These are phyloP conservation scores for Macadamia integrifolia DNA, from an alignment of 164 flowering plant species.

Conservation along the genomic window DNA sequence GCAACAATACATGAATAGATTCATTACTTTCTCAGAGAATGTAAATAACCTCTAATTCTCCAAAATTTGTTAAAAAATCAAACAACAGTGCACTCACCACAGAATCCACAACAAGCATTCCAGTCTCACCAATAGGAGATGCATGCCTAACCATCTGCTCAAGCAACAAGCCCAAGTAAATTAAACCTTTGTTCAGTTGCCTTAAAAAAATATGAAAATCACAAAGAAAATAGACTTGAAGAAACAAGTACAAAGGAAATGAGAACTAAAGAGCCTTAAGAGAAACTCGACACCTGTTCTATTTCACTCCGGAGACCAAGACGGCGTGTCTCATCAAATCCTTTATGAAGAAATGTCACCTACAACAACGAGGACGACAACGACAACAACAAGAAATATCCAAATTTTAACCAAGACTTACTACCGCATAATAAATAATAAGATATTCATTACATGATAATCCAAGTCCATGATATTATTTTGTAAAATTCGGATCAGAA, in stretches of 20 bases:
- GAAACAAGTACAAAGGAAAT: not conserved
- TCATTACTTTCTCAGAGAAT: not conserved
- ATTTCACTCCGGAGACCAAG: conserved; percentile 87
- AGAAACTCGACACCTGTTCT: conserved; percentile 58
- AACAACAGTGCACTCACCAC: conserved; percentile 49
- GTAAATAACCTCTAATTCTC: not conserved
- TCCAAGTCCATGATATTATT: too few relatives aligned
- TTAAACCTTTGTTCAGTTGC: too few relatives aligned
- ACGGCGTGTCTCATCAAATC: conserved; percentile 93
- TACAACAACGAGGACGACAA: conserved; percentile 13
- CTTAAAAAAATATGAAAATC: too few relatives aligned
- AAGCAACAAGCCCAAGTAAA: conserved; percentile 9
- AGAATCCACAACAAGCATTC: conserved; percentile 96
- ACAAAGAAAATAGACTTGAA: too few relatives aligned
- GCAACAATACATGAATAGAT: not conserved
- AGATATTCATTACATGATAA: too few relatives aligned
- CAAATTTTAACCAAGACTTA: too few relatives aligned
- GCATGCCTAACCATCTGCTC: conserved; percentile 81
- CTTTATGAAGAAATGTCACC: conserved; percentile 88
- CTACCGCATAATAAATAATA: too few relatives aligned
- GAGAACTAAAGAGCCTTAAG: not conserved
- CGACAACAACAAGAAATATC: not conserved
- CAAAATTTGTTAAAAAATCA: too few relatives aligned
- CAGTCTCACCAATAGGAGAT: conserved; percentile 78
- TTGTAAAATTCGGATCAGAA: too few relatives aligned